A percentile compares a stretch with the other conserved stretches of the same genome.
Conservation (phyloP, 345 rosid genomes). For the Sisymbrium altissimum region DNA sequence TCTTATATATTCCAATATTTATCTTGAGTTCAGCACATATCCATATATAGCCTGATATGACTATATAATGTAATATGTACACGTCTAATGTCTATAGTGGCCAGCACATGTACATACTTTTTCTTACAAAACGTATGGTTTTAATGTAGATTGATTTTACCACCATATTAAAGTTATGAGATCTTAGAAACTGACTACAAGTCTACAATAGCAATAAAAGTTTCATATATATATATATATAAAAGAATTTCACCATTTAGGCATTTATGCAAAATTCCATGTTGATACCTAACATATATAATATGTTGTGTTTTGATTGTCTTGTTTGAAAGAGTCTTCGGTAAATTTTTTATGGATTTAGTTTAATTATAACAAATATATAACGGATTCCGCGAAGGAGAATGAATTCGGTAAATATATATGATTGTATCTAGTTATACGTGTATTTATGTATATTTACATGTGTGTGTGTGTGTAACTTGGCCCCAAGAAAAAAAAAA, state of each 20-base stretch:
- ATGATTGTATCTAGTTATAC: too few relatives aligned
- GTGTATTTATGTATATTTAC: too few relatives aligned
- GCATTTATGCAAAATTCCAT: neutral
- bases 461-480: too few relatives aligned
- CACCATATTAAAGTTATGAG: neutral
- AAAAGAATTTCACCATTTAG: too few relatives aligned
- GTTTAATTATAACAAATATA: too few relatives aligned
- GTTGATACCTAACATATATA: too few relatives aligned
- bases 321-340: too few relatives aligned
- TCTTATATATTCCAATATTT: conserved; percentile 4
- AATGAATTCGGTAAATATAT: too few relatives aligned
- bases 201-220: neutral
- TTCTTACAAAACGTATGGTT: neutral
- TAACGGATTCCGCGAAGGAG: too few relatives aligned
- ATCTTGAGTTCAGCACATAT: conserved; percentile 5
- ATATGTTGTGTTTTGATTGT: too few relatives aligned
- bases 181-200: neutral
- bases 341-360: too few relatives aligned
- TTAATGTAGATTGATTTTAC: neutral
- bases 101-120: neutral
- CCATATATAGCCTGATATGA: neutral
- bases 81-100: neutral
- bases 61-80: neutral
- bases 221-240: neutral
- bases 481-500: too few relatives aligned